A percentile compares a stretch with the other conserved stretches of the same genome.
Evolutionary conservation across 768 basidiomycete species (phyloP).

Genomic region (Psilocybe cubensis): DNA sequence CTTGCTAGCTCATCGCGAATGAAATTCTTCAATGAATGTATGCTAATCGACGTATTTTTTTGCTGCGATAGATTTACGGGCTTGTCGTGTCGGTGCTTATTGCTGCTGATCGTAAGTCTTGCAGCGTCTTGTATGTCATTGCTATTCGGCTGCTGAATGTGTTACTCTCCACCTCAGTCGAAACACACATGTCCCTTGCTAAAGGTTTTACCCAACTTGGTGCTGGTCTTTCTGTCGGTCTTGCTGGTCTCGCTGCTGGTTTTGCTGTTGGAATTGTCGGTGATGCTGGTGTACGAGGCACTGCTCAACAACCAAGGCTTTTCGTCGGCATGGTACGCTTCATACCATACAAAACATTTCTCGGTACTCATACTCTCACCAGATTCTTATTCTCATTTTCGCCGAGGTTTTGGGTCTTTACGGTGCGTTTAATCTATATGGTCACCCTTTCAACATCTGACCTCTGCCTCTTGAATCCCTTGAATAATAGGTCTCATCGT

Average conservation of each 20-base stretch:
- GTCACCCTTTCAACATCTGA: neutral
- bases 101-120: conserved; percentile 75
- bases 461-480: conserved; percentile 14
- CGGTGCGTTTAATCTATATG: conserved; percentile 44
- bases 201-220: conserved; percentile 94
- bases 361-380: neutral
- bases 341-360: neutral
- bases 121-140: neutral
- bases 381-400: conserved; percentile 99
- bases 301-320: conserved; percentile 92
- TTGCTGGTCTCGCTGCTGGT: conserved; percentile 95
- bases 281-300: conserved; percentile 97
- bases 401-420: conserved; percentile 94
- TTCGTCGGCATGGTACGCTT: conserved; percentile 88
- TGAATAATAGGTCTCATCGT: conserved; percentile 73
- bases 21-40: neutral
- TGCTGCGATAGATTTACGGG: conserved; percentile 78
- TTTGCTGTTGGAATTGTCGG: conserved; percentile 99
- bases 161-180: conserved; percentile 50
- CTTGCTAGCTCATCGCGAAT: conserved; percentile 3
- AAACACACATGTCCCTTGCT: conserved; percentile 83
- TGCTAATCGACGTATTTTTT: neutral
- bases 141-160: neutral
- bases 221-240: conserved; percentile 85
- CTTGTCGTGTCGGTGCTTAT: conserved; percentile 99